A percentile compares a stretch with the other conserved stretches of the same genome.
These are phyloP conservation scores for Clarkia xantiana DNA, from an alignment of 345 rosid species.

Conservation along the genomic window DNA sequence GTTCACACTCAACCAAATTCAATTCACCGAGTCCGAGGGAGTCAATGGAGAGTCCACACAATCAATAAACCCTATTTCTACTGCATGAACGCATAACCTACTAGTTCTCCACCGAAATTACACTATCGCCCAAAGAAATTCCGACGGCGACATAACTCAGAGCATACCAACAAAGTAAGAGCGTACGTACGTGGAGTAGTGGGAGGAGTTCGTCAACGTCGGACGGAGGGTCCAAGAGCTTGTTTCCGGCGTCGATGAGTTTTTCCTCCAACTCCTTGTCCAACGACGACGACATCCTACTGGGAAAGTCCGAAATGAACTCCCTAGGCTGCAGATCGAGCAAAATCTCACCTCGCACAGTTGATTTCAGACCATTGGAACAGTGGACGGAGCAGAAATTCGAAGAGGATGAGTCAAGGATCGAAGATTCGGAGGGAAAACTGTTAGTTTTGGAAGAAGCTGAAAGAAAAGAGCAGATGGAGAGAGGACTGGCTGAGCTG, in stretches of 20 bases:
- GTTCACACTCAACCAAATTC: no score
- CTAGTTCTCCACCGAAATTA: background rate
- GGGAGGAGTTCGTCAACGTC: constrained; percentile 59
- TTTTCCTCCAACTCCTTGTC: constrained; percentile 53
- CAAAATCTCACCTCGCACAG: background rate
- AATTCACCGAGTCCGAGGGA: no score
- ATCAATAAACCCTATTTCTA: no score
- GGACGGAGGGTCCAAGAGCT: constrained; percentile 55
- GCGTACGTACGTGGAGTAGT: constrained; percentile 60
- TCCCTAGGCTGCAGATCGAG: constrained; percentile 4
- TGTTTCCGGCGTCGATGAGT: constrained; percentile 56
- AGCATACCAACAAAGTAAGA: background rate
- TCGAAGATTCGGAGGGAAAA: constrained; percentile 1
- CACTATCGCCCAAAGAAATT: background rate
- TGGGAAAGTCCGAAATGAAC: background rate
- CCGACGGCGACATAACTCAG: background rate
- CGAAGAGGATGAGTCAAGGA: background rate
- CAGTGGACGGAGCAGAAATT: background rate
- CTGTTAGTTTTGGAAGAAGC: no score
- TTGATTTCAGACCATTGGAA: constrained; percentile 1
- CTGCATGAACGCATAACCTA: no score
- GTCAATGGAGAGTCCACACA: no score
- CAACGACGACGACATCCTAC: constrained; percentile 21
- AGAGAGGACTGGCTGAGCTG: no score
- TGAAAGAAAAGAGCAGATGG: no score